Percentiles rank a stretch among this genome's conserved stretches.
Conservation (phyloP, 768 basidiomycete species). For the Plicaturopsis crispa region DNA sequence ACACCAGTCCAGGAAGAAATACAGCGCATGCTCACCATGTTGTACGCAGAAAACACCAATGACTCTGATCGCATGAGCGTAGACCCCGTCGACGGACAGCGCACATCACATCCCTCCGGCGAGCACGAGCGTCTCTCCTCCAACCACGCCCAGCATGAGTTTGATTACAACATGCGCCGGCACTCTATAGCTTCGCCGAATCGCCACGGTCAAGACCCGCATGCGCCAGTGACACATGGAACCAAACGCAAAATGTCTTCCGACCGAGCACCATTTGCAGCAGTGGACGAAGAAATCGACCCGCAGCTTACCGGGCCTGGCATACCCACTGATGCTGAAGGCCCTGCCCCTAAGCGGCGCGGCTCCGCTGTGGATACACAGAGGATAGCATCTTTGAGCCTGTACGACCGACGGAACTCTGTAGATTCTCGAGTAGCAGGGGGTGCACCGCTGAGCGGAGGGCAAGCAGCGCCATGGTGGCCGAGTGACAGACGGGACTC, state of each 20-base stretch:
- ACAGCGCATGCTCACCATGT: too few relatives aligned
- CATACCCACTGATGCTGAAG: constrained; percentile 48
- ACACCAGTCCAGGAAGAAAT: too few relatives aligned
- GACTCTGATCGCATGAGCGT: constrained; percentile 30
- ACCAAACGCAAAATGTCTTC: constrained; percentile 81
- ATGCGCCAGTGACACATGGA: constrained; percentile 44
- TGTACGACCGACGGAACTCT: constrained; percentile 75
- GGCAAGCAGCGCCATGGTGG: constrained; percentile 54
- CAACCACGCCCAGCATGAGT: too few relatives aligned
- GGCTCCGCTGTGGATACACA: constrained; percentile 79
- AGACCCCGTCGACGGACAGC: constrained; percentile 24
- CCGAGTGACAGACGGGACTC: constrained; percentile 67
- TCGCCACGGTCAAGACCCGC: constrained; percentile 42
- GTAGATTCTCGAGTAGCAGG: constrained; percentile 51
- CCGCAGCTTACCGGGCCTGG: constrained; percentile 63
- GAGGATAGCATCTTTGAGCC: constrained; percentile 63
- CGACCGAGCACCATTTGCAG: constrained; percentile 46
- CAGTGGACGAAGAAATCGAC: constrained; percentile 57
- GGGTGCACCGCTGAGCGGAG: too few relatives aligned
- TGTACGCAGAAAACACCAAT: constrained; percentile 16
- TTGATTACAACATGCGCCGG: constrained; percentile 65
- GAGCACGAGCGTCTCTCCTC: constrained; percentile 40
- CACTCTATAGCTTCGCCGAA: constrained; percentile 71
- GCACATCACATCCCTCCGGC: constrained; percentile 20
- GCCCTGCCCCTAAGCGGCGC: constrained; percentile 66